Evolutionary conservation across 2,329 filamentous ascomycete species (phyloP).

Genomic region (Furcasterigmium furcatum): DNA sequence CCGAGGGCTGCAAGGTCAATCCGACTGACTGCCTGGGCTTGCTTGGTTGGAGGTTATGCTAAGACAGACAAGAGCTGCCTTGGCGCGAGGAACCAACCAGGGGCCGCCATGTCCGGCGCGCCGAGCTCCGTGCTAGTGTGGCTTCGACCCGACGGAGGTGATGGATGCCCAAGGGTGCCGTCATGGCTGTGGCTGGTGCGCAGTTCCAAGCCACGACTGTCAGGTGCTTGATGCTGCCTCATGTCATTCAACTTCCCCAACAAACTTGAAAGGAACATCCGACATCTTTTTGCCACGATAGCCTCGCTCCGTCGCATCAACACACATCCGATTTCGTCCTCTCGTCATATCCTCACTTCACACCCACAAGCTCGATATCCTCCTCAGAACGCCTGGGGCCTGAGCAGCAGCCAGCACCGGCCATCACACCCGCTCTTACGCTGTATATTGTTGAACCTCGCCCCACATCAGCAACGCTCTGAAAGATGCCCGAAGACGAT

Average conservation of each 20-base stretch:
- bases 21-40: too few species aligned
- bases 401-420: neutral
- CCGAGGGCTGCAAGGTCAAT: too few species aligned
- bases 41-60: too few species aligned
- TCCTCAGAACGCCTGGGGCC: neutral
- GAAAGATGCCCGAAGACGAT: constrained; percentile 9
- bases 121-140: neutral
- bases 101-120: neutral
- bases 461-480: neutral
- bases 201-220: neutral
- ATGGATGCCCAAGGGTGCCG: too few species aligned
- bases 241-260: neutral
- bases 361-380: too few species aligned
- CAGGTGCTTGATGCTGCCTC: neutral
- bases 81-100: neutral
- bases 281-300: neutral
- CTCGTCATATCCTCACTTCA: neutral
- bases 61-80: neutral
- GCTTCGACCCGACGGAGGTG: neutral
- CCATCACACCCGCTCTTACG: neutral
- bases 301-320: neutral
- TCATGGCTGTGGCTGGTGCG: neutral
- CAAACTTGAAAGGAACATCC: neutral
- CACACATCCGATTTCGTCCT: too few species aligned
- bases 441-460: too few species aligned